Evolutionary conservation across 78 protist species (phyloP), one percentile per base, ranked within the genome.

Genomic region (Polysphondylium violaceum): DNA sequence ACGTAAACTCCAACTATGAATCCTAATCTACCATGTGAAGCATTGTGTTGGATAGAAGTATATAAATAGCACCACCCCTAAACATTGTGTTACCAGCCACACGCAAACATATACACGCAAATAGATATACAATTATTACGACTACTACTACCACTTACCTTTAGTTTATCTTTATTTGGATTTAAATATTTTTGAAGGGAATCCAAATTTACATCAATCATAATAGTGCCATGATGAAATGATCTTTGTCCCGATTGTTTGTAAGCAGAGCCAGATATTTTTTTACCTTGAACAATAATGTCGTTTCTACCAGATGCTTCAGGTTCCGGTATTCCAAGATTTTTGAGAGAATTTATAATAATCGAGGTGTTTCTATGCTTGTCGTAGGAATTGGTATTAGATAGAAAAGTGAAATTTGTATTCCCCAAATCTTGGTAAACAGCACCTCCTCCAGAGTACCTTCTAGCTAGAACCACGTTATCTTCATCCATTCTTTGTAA

Each of bases 341-440:
- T 3, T 9, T 33, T 19, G 31, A 90, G 72, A 11, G 89, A 27
- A 23, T 65, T 41, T 0, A 90, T 61, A 8, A 90, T 36, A 6
- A 90, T 76, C 3, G 14, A 5, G 17, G 88, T 74, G 27, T 90
- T 90, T 68, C 78, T 90, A 17, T 76, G 33, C 36, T 76, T 74
- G n/a, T 72, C 81, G 35, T 79, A 76, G 3, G 67, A 38, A 1
- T 16, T 1, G 2, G 87, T 90, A 16, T 88, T 23, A 31, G 88
- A 74, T 9, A 92, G 51, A 53, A 92, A 83, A 8, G 95, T 92
- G n/a, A 51, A 92, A 41, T 64, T 74, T 2, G 87, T 72, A 55
- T 86, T 86, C 3, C 94, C 90, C 7, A 81, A 35, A 61, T 93
- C 95, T n/a, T 96, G 97, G 47, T 92, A 96, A 9, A 96, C 97